Evolutionary conservation across 2,329 filamentous ascomycete genomes (phyloP).

Genomic region (Fusarium xyrophilum): DNA sequence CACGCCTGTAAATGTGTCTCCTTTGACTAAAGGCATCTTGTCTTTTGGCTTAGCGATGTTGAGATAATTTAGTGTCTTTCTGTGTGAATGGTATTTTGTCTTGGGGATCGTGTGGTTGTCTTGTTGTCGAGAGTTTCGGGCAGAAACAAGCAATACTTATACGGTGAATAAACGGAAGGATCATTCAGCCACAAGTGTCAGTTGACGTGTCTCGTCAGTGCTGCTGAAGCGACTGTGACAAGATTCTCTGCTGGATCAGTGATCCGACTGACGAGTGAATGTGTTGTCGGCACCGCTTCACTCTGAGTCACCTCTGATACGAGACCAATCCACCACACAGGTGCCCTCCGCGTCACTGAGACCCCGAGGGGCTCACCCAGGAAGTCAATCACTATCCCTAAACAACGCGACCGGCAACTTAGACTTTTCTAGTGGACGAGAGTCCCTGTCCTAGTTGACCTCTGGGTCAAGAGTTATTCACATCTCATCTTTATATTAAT

Average conservation of each 20-base stretch:
- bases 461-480: not conserved
- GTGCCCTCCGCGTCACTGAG: not conserved
- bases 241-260: not conserved
- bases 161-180: fast-evolving
- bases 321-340: not conserved
- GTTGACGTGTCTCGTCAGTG: no score
- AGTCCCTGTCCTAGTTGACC: not conserved
- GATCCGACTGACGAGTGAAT: not conserved
- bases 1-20: not conserved
- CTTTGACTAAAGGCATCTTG: not conserved
- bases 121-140: not conserved
- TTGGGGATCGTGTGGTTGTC: not conserved
- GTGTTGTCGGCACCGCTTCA: no score
- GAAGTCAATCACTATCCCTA: not conserved
- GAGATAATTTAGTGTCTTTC: no score
- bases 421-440: not conserved
- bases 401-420: not conserved
- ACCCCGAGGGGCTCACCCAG: fast-evolving
- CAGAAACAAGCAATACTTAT: not conserved
- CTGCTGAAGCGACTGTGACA: not conserved
- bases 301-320: not conserved
- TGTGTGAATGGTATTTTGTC: not conserved
- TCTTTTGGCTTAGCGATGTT: no score
- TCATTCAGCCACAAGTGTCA: not conserved
- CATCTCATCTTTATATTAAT: not conserved